phyloP scores from a whole-genome alignment of 768 basidiomycete species.

The Collybia nuda region DNA sequence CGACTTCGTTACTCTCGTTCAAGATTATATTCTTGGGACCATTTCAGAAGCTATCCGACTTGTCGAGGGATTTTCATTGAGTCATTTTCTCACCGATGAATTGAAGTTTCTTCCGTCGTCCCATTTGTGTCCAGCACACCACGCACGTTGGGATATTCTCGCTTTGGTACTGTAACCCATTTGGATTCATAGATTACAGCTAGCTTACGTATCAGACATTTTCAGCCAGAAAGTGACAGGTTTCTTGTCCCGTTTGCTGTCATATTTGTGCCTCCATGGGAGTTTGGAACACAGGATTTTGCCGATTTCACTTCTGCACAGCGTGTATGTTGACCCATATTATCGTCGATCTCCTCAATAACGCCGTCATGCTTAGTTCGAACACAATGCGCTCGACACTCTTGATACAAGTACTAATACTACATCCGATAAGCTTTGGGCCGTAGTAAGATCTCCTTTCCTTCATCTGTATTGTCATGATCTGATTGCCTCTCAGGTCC shows the following conservation, averaged over 20 bases:
- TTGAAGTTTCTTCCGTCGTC: conserved; percentile 17
- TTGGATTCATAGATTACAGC: too few relatives aligned
- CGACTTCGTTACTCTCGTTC: conserved; percentile 9
- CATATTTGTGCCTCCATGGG: conserved; percentile 20
- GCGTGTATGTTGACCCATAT: conserved; percentile 8
- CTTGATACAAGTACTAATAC: conserved; percentile 11
- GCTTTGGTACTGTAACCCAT: conserved; percentile 14
- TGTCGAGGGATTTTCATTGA: conserved; percentile 2
- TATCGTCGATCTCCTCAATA: neutral
- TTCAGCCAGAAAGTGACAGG: neutral
- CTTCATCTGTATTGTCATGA: too few relatives aligned
- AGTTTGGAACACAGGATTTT: conserved; percentile 22
- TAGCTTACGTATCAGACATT: too few relatives aligned
- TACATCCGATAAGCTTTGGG: conserved; percentile 21
- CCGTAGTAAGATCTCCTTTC: conserved; percentile 17
- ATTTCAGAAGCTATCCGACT: conserved; percentile 17
- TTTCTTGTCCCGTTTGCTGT: conserved; percentile 16
- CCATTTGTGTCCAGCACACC: conserved; percentile 17
- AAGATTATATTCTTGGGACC: conserved; percentile 19
- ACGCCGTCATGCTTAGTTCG: conserved; percentile 8
- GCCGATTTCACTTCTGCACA: conserved; percentile 12
- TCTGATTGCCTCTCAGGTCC: conserved; percentile 10
- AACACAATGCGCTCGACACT: conserved; percentile 7
- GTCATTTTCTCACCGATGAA: conserved; percentile 7
- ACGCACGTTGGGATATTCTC: conserved; percentile 24